Conservation (phyloP, 2,329 filamentous ascomycete species). For the Leptographium galeiforme region DNA sequence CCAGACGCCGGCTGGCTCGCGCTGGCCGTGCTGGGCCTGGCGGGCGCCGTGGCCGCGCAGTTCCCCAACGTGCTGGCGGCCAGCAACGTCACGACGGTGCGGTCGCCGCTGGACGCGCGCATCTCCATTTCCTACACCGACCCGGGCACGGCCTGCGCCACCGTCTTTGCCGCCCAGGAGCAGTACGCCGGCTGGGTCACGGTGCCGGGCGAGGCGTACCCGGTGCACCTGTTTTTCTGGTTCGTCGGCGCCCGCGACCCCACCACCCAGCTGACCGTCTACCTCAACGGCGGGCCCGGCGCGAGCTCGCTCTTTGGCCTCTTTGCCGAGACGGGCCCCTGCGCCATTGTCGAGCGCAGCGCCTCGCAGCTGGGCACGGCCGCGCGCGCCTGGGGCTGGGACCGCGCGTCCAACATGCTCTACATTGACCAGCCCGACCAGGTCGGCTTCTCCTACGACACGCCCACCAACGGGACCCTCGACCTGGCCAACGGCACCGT, state of each 20-base stretch:
- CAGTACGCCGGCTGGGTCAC: slow-evolving; percentile 60
- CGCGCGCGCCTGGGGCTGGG: slow-evolving; percentile 52
- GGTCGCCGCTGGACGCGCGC: slow-evolving; percentile 47
- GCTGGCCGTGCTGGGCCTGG: not conserved
- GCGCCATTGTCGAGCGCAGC: slow-evolving; percentile 33
- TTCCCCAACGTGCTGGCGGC: slow-evolving; percentile 14
- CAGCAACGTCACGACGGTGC: slow-evolving; percentile 39
- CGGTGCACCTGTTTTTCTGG: slow-evolving; percentile 39
- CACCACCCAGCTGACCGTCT: slow-evolving; percentile 37
- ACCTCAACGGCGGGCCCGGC: slow-evolving; percentile 56
- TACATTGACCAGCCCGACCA: slow-evolving; percentile 56
- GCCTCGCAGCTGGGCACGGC: slow-evolving; percentile 38
- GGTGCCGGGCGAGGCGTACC: slow-evolving; percentile 37
- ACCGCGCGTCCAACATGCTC: slow-evolving; percentile 39
- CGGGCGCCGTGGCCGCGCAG: slow-evolving; percentile 15
- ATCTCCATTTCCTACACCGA: slow-evolving; percentile 57
- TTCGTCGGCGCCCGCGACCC: slow-evolving; percentile 31
- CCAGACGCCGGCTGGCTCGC: not conserved
- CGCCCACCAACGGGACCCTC: slow-evolving; percentile 45
- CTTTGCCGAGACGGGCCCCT: slow-evolving; percentile 46
- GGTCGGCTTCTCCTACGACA: slow-evolving; percentile 56
- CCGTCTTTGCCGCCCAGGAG: slow-evolving; percentile 49
- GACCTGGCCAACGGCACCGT: slow-evolving; percentile 29
- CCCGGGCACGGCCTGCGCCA: slow-evolving; percentile 47
- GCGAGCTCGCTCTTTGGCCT: slow-evolving; percentile 51